These are phyloP conservation scores for Xylaria hypoxylon DNA, from an alignment of 2,329 filamentous ascomycete species.

Conservation along the genomic window DNA sequence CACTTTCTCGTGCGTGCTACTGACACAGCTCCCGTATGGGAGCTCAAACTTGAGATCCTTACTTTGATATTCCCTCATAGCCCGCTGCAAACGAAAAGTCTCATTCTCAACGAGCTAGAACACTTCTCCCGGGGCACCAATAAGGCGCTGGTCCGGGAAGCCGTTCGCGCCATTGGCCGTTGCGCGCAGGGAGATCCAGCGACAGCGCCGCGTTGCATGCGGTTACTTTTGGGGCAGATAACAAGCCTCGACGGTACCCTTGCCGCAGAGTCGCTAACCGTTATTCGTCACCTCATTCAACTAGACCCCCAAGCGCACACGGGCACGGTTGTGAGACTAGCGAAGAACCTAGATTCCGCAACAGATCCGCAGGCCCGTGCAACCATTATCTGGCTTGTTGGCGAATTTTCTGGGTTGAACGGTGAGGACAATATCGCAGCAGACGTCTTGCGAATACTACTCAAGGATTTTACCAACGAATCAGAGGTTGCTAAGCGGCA, in stretches of 20 bases:
- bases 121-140: constrained; percentile 86
- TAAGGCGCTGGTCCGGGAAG: constrained; percentile 83
- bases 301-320: constrained; percentile 84
- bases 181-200: constrained; percentile 83
- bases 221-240: constrained; percentile 86
- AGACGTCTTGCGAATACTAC: constrained; percentile 88
- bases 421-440: constrained; percentile 90
- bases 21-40: constrained; percentile 85
- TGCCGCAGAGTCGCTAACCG: constrained; percentile 92
- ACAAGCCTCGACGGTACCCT: constrained; percentile 87
- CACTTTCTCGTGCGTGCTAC: constrained; percentile 89
- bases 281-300: constrained; percentile 95
- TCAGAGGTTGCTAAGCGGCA: constrained; percentile 89
- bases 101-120: constrained; percentile 92
- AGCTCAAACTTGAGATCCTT: constrained; percentile 89
- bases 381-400: constrained; percentile 97
- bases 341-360: constrained; percentile 89
- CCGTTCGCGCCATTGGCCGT: constrained; percentile 90
- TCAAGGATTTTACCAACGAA: constrained; percentile 86
- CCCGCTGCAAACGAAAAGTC: constrained; percentile 78
- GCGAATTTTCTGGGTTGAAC: constrained; percentile 86
- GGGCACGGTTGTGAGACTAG: constrained; percentile 87
- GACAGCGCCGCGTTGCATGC: constrained; percentile 82
- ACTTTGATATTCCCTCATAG: constrained; percentile 91
- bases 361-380: constrained; percentile 89